Evolutionary conservation across 352 stramenopile genomes (phyloP).

Genomic region (Halophytophthora batemanensis): DNA sequence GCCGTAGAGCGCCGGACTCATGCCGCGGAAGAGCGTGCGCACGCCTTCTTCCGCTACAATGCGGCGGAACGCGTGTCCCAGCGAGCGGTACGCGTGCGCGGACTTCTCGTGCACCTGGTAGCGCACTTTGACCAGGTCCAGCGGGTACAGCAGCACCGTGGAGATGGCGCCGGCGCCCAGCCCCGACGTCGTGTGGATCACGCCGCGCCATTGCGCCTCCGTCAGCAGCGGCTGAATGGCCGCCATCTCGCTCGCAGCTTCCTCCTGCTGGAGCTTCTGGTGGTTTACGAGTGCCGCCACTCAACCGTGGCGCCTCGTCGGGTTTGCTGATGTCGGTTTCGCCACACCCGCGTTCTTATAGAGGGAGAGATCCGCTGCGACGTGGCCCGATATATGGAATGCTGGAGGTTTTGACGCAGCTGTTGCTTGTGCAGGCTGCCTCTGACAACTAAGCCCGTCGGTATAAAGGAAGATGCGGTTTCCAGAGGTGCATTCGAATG

Average conservation of each 20-base stretch:
- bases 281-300: background rate
- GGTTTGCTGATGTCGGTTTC: too few relatives aligned
- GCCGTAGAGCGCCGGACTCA: slow-evolving; percentile 94
- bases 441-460: too few relatives aligned
- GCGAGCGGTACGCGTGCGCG: slow-evolving; percentile 57
- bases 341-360: too few relatives aligned
- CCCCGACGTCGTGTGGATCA: slow-evolving; percentile 64
- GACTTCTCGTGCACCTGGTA: slow-evolving; percentile 95
- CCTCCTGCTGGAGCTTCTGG: background rate
- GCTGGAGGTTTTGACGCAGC: too few relatives aligned
- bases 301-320: too few relatives aligned
- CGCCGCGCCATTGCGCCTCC: slow-evolving; percentile 61
- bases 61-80: slow-evolving; percentile 68
- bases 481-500: too few relatives aligned
- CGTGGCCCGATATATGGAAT: too few relatives aligned
- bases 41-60: slow-evolving; percentile 88
- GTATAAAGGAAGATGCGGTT: too few relatives aligned
- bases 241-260: slow-evolving; percentile 4
- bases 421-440: too few relatives aligned
- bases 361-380: too few relatives aligned
- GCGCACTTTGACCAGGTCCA: slow-evolving; percentile 97
- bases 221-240: slow-evolving; percentile 48
- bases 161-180: slow-evolving; percentile 77
- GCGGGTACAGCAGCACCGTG: slow-evolving; percentile 90
- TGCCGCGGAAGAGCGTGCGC: slow-evolving; percentile 90